These are phyloP conservation scores for Gaeumannomyces sp. DNA, from an alignment of 2,329 filamentous ascomycete genomes.

Conservation along the genomic window DNA sequence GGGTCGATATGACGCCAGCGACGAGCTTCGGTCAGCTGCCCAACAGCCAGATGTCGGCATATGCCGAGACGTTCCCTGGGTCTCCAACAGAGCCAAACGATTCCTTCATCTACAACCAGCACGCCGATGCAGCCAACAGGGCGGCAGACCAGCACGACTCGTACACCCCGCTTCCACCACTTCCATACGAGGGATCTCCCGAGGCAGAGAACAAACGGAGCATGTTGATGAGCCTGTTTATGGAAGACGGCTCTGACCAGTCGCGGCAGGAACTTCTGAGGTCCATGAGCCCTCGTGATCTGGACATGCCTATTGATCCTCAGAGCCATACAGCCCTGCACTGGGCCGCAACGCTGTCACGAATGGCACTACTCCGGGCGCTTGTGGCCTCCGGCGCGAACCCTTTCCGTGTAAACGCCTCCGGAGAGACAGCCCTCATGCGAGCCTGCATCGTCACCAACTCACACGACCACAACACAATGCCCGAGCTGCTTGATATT, in stretches of 20 bases:
- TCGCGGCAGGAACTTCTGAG: constrained; percentile 71
- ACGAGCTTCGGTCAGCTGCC: constrained; percentile 43
- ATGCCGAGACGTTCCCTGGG: constrained; percentile 47
- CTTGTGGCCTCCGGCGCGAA: constrained; percentile 81
- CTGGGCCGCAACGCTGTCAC: constrained; percentile 90
- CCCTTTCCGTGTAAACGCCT: constrained; percentile 79
- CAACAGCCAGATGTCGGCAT: constrained; percentile 40
- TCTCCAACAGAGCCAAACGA: constrained; percentile 77
- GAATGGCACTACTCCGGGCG: constrained; percentile 73
- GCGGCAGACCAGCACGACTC: constrained; percentile 35
- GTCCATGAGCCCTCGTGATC: constrained; percentile 68
- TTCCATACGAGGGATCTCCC: constrained; percentile 54
- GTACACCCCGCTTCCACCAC: constrained; percentile 56
- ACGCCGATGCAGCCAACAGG: constrained; percentile 24
- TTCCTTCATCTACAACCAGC: constrained; percentile 64
- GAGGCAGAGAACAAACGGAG: constrained; percentile 75
- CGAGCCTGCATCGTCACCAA: constrained; percentile 90
- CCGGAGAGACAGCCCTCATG: constrained; percentile 89
- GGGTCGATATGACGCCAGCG: constrained; percentile 48
- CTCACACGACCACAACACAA: constrained; percentile 84
- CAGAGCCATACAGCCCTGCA: constrained; percentile 87
- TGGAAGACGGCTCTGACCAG: constrained; percentile 58
- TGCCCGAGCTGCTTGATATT: constrained; percentile 83
- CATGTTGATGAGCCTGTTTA: constrained; percentile 75
- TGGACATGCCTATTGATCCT: constrained; percentile 85